These are phyloP conservation scores for Irpex rosettiformis DNA, from an alignment of 1,284 basidiomycete species.

Conservation along the genomic window DNA sequence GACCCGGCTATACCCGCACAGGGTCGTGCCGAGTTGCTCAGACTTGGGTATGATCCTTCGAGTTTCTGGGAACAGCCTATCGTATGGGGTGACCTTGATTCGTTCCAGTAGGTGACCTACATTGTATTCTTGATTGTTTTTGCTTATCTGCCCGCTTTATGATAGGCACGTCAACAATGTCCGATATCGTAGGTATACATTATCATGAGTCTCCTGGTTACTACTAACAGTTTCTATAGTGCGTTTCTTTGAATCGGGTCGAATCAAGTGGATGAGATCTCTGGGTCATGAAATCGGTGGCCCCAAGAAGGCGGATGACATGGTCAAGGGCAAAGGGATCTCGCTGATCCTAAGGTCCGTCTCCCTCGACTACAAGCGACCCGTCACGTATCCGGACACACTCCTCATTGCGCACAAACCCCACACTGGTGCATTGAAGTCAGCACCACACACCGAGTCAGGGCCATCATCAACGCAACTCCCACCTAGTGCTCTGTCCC, in stretches of 20 bases:
- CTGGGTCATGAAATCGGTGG: constrained; percentile 61
- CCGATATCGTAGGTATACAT: constrained; percentile 71
- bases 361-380: constrained; percentile 59
- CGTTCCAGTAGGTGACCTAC: constrained; percentile 55
- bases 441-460: constrained; percentile 10
- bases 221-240: constrained; percentile 14
- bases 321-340: constrained; percentile 59
- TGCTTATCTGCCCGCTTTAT: not conserved
- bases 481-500: not conserved
- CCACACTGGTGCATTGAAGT: constrained; percentile 14
- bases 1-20: constrained; percentile 20
- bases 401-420: constrained; percentile 61
- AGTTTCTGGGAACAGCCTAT: constrained; percentile 72
- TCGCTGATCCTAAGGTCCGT: constrained; percentile 72
- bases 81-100: constrained; percentile 73
- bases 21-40: constrained; percentile 41
- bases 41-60: constrained; percentile 51
- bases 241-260: constrained; percentile 65
- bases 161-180: constrained; percentile 75
- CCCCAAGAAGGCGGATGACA: constrained; percentile 43
- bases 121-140: not conserved
- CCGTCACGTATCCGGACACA: constrained; percentile 71
- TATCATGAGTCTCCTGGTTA: constrained; percentile 19
- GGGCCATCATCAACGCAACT: constrained; percentile 9
- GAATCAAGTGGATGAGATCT: constrained; percentile 60